Evolutionary conservation across 1,284 basidiomycete genomes (phyloP), one percentile per base, ranked within the genome.

Genomic region (Cystobasidiaceae sp.): DNA sequence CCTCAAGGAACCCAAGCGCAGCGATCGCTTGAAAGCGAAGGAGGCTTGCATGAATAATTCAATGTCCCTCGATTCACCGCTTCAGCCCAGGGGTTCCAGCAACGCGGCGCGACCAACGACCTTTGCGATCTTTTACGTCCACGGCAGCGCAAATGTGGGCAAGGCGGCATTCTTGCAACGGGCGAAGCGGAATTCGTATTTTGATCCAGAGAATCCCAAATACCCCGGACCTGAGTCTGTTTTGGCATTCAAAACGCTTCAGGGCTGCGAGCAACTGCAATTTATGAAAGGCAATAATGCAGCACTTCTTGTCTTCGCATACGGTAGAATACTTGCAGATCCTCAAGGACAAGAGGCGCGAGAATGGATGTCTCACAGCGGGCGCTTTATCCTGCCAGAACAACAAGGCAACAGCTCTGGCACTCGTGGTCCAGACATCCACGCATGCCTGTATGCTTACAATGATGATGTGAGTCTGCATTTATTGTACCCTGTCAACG

Each of bases 111-210:
- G 19, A 3, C 27, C 41, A n/a, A 28, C 41, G 21, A 41, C n/a
- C 28, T 56, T 56, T 25, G 33, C 37, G 41, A 25, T 52, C 13
- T 52, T 32, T 23, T 56, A 34, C 8, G n/a, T 56, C 28, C 54
- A 56, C 27, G 54, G 54, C 13, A 43, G 39, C 17, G 4, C 37
- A n/a, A 41, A 41, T n/a, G 54, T 56, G 4, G 54, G 54, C 23
- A 56, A 56, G 44, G 54, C 54, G 4, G 41, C 54, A 4, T 33
- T 56, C 15, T 28, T 56, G 23, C 54, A 56, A 30, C 37, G 54
- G 19, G 41, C 41, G 17, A 56, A 56, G 32, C 21, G 21, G 1
- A 28, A 33, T 7, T 43, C 39, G 6, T 56, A 28, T 17, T 56
- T 56, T 19, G 54, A 56, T 56, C 54, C 54, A 4, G 23, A 41